Conservation (phyloP, 345 rosid genomes). For the Euphorbia pulcherrima region DNA sequence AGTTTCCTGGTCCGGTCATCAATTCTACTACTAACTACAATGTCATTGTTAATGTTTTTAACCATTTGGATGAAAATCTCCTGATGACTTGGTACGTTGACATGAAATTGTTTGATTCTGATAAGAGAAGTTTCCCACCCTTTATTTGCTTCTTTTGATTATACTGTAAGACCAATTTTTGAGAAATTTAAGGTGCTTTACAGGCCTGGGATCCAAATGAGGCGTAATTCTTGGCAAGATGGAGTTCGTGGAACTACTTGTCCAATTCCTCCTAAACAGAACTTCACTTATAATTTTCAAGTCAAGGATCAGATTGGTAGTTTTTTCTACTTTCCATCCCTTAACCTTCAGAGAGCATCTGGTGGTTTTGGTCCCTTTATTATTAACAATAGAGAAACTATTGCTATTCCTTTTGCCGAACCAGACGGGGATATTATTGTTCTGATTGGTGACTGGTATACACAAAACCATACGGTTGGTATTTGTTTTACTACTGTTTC, state of each 20-base stretch:
- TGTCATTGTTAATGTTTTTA: slow-evolving; percentile 57
- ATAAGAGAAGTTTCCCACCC: neutral
- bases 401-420: slow-evolving; percentile 67
- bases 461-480: slow-evolving; percentile 68
- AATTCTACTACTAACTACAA: slow-evolving; percentile 78
- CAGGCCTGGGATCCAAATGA: slow-evolving; percentile 88
- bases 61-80: slow-evolving; percentile 67
- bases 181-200: slow-evolving; percentile 10
- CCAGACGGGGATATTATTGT: slow-evolving; percentile 74
- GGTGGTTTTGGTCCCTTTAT: slow-evolving; percentile 88
- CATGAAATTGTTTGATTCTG: neutral
- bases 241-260: slow-evolving; percentile 91
- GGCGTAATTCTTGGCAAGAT: slow-evolving; percentile 87
- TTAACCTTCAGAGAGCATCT: slow-evolving; percentile 81
- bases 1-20: slow-evolving; percentile 70
- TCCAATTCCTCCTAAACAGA: slow-evolving; percentile 60
- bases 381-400: slow-evolving; percentile 52
- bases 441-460: slow-evolving; percentile 88
- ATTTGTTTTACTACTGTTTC: neutral
- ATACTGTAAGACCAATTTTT: neutral
- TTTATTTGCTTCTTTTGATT: neutral
- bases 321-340: slow-evolving; percentile 77
- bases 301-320: slow-evolving; percentile 95
- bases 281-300: slow-evolving; percentile 85
- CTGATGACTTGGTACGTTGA: slow-evolving; percentile 71